Evolutionary conservation across 2,329 filamentous ascomycete genomes (phyloP), one percentile per base, ranked within the genome.

Genomic region (Leptographium procerum): DNA sequence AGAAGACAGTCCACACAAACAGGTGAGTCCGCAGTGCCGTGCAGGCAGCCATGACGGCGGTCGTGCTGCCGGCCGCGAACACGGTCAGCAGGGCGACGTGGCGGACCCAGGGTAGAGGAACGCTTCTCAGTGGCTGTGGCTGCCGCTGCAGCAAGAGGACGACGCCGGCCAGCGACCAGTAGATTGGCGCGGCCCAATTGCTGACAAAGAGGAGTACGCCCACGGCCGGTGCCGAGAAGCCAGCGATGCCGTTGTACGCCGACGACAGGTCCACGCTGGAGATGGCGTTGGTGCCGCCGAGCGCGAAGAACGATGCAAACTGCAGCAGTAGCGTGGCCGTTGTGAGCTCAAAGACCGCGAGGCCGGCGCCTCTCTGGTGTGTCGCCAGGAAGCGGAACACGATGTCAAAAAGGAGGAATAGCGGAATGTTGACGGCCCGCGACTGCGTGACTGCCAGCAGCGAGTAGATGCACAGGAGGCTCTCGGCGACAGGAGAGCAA

Each of bases 1-100:
- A 95, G 71, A 99, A 99, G 13, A 99, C 94, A 0, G 92, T 97
- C 94, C 94, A 99, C 61, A 99, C 91, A 69, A 99, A 99, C 59
- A 99, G 71, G 76, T 99, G 94, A 33, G 89, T 90, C 64, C 92
- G 78, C 68, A 99, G 71, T 9, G 82, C 77, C 53, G 88, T 91
- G 70, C 94, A 99, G 19, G 92, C 91, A 16, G 80, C 83, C 92
- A 97, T 97, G 28, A 96, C 86, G 52, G 84, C 86, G 3, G 83
- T 72, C 57, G 89, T 72, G 62, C 83, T 84, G 1, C 76, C 75
- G 1, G 87, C 79, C 13, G 82, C 75, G 69, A 94, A 95, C 13
- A 86, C 70, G 1, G 91, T 95, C 66, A 88, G 70, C 47, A 88
- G 66, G 0, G 80, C 74, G 0, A 87, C 68, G 68, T 94, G 85